These are phyloP conservation scores for Dunaliella primolecta DNA, from an alignment of 139 green algal species.

Conservation along the genomic window DNA sequence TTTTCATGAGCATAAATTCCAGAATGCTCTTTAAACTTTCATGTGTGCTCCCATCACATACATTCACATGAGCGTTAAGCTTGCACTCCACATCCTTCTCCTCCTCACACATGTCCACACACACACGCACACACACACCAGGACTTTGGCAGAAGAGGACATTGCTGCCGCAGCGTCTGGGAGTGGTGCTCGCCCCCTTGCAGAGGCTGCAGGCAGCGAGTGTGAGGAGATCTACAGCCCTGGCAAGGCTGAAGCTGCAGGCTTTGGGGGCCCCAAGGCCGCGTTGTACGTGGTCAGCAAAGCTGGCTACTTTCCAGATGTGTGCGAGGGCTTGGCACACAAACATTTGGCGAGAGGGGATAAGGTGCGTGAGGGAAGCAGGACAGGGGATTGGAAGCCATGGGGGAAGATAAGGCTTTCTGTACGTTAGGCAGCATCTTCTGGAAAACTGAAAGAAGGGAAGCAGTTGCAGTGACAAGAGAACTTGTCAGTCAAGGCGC, in stretches of 20 bases:
- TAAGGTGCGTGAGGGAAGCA: too few relatives aligned
- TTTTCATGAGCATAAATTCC: too few relatives aligned
- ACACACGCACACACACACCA: conserved; percentile 19
- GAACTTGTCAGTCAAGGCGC: too few relatives aligned
- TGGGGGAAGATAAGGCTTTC: too few relatives aligned
- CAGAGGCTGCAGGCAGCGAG: conserved; percentile 41
- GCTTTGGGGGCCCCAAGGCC: conserved; percentile 14
- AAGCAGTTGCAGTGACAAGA: too few relatives aligned
- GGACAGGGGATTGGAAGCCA: too few relatives aligned
- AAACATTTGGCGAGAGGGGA: conserved; percentile 58
- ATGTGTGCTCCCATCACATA: too few relatives aligned
- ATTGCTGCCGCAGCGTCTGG: conserved; percentile 5
- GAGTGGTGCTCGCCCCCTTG: conserved; percentile 22
- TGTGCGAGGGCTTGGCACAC: conserved; percentile 60
- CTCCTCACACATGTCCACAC: neutral
- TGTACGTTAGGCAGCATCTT: too few relatives aligned
- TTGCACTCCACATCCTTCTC: too few relatives aligned
- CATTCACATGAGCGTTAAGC: too few relatives aligned
- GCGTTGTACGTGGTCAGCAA: conserved; percentile 21
- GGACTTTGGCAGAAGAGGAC: conserved; percentile 74
- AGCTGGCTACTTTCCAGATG: conserved; percentile 72
- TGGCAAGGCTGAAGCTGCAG: conserved; percentile 42
- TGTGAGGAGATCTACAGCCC: conserved; percentile 49
- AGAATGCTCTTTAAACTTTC: too few relatives aligned
- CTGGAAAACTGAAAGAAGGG: too few relatives aligned